A percentile compares a stretch with the other conserved stretches of the same genome.
phyloP scores from a whole-genome alignment of 1,284 basidiomycete species.

The Ceratobasidium sp. region DNA sequence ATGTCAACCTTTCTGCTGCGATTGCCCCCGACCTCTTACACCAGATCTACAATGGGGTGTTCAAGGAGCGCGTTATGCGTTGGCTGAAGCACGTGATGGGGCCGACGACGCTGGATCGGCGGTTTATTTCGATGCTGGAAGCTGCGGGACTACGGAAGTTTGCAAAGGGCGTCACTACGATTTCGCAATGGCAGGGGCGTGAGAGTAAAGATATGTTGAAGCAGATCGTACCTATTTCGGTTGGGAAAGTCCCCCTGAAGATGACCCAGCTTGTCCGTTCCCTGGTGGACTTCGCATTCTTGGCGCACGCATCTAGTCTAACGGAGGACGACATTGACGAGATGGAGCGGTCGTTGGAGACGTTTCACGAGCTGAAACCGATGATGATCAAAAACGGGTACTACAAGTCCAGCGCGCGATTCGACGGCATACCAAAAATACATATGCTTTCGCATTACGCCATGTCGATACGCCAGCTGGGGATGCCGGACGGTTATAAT shows the following conservation, averaged over 20 bases:
- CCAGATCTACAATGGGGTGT: slow-evolving; percentile 18
- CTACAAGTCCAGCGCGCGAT: background rate
- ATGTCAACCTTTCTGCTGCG: background rate
- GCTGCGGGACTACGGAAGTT: slow-evolving; percentile 19
- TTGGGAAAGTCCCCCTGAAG: background rate
- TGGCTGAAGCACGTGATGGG: slow-evolving; percentile 7
- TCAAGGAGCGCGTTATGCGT: slow-evolving; percentile 39
- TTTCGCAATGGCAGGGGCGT: slow-evolving; percentile 13
- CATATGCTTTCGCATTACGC: slow-evolving; percentile 41
- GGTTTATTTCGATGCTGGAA: slow-evolving; percentile 2
- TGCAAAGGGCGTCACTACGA: background rate
- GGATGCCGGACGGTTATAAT: slow-evolving; percentile 38
- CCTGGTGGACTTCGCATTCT: slow-evolving; percentile 55
- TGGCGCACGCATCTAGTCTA: slow-evolving; percentile 21
- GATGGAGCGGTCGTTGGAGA: slow-evolving; percentile 41
- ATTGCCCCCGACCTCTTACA: slow-evolving; percentile 22
- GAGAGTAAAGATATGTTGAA: slow-evolving; percentile 29
- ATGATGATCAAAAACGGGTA: slow-evolving; percentile 38
- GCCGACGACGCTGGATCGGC: background rate
- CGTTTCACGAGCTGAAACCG: slow-evolving; percentile 45
- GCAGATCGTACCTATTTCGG: slow-evolving; percentile 4
- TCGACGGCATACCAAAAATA: slow-evolving; percentile 35
- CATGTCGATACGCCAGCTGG: slow-evolving; percentile 18
- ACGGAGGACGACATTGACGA: slow-evolving; percentile 30
- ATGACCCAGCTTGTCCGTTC: slow-evolving; percentile 38